These are phyloP conservation scores for Entomortierella chlamydospora DNA, from an alignment of 192 early-diverging fungal species.

Conservation along the genomic window DNA sequence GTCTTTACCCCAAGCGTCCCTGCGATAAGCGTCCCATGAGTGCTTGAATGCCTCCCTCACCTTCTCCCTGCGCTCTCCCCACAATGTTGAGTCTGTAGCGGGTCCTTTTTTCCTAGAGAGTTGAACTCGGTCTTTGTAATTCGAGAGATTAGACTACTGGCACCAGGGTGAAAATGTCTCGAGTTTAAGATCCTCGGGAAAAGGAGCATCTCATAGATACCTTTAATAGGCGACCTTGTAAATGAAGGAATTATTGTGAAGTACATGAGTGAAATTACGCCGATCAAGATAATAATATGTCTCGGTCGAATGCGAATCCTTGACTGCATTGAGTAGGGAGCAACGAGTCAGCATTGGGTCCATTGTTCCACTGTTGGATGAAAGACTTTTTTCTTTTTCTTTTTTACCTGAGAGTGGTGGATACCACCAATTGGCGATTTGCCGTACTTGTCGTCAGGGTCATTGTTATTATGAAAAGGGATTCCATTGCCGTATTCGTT, in stretches of 20 bases:
- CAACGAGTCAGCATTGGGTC: no score
- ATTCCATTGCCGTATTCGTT: slow-evolving; percentile 12
- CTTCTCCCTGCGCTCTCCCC: slow-evolving; percentile 64
- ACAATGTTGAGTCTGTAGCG: slow-evolving; percentile 21
- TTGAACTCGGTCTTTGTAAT: background rate
- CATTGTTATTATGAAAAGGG: slow-evolving; percentile 8
- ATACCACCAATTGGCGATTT: slow-evolving; percentile 7
- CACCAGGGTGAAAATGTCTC: no score
- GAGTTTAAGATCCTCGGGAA: no score
- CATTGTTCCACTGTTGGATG: no score
- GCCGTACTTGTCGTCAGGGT: slow-evolving; percentile 43
- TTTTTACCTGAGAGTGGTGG: slow-evolving; percentile 23
- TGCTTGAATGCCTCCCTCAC: slow-evolving; percentile 79
- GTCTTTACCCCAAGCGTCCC: slow-evolving; percentile 86
- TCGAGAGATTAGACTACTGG: no score
- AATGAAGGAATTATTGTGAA: background rate
- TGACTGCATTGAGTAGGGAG: background rate
- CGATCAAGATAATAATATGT: slow-evolving; percentile 2
- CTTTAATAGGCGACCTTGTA: background rate
- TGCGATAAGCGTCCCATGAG: slow-evolving; percentile 85
- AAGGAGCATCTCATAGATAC: background rate
- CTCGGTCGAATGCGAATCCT: slow-evolving; percentile 15
- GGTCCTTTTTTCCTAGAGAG: background rate
- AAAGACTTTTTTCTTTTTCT: background rate
- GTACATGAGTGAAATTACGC: slow-evolving; percentile 13